A percentile compares a stretch with the other conserved stretches of the same genome.
Evolutionary conservation across 2,329 filamentous ascomycete species (phyloP).

Genomic region (Pyrenochaeta sp.): DNA sequence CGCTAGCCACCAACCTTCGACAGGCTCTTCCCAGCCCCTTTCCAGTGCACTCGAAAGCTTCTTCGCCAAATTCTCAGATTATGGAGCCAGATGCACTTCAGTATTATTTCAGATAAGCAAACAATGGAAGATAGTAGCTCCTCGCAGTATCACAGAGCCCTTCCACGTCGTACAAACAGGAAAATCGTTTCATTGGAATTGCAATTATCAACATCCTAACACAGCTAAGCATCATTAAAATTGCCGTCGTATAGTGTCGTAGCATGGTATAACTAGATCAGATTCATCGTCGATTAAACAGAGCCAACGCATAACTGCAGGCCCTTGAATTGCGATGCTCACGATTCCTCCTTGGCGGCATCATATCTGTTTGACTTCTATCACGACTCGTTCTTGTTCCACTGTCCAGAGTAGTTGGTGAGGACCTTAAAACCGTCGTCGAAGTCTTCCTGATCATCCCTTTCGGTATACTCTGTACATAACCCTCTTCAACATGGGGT

Average conservation of each 20-base stretch:
- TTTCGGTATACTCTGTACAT: not conserved
- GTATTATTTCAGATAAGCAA: too few relatives aligned
- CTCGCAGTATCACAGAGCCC: too few relatives aligned
- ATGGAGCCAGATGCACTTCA: too few relatives aligned
- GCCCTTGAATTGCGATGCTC: slow-evolving; percentile 16
- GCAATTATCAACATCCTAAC: too few relatives aligned
- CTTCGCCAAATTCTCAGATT: too few relatives aligned
- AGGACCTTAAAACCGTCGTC: not conserved
- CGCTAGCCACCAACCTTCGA: too few relatives aligned
- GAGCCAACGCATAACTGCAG: slow-evolving; percentile 19
- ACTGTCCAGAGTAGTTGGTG: not conserved
- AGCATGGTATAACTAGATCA: not conserved
- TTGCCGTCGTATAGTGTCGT: not conserved
- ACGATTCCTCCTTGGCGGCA: slow-evolving; percentile 9
- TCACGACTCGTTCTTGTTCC: slow-evolving; percentile 6
- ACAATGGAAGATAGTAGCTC: too few relatives aligned
- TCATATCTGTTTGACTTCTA: slow-evolving; percentile 11
- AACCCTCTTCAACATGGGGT: not conserved
- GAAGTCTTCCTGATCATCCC: slow-evolving; percentile 6
- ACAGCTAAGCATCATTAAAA: not conserved
- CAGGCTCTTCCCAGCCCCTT: too few relatives aligned
- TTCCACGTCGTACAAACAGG: too few relatives aligned
- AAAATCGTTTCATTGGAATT: too few relatives aligned
- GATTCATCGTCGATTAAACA: slow-evolving; percentile 11
- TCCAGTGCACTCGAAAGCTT: too few relatives aligned